phyloP scores from a whole-genome alignment of 2,329 filamentous ascomycete species.

The Zymoseptoria crescenta region DNA sequence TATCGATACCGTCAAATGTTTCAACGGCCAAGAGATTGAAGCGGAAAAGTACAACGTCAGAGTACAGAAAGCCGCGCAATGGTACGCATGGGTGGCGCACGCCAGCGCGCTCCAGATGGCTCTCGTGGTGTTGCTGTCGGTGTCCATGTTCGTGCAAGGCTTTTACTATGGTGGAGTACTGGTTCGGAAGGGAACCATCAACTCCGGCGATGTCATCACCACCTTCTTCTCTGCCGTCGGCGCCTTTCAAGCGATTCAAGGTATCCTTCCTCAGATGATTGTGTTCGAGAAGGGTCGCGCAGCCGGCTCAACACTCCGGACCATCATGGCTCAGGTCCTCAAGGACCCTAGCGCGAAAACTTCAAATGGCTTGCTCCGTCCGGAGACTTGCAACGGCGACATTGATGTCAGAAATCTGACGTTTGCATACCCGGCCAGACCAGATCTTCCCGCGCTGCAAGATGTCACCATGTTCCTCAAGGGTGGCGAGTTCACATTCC shows the following conservation, averaged over 20 bases:
- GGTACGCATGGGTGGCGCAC: slow-evolving; percentile 61
- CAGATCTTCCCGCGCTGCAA: slow-evolving; percentile 51
- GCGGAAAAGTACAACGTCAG: slow-evolving; percentile 54
- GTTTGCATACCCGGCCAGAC: slow-evolving; percentile 64
- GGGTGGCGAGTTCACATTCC: slow-evolving; percentile 64
- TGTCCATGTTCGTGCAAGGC: slow-evolving; percentile 74
- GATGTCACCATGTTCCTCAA: slow-evolving; percentile 62
- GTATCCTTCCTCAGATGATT: slow-evolving; percentile 67
- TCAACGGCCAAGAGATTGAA: slow-evolving; percentile 68
- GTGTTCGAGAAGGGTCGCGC: slow-evolving; percentile 71
- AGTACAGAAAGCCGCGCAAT: slow-evolving; percentile 50
- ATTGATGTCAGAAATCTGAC: slow-evolving; percentile 59
- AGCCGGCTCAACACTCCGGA: slow-evolving; percentile 58
- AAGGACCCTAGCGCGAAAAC: slow-evolving; percentile 11
- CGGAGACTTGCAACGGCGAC: slow-evolving; percentile 50
- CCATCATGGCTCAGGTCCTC: slow-evolving; percentile 33
- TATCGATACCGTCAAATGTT: slow-evolving; percentile 81
- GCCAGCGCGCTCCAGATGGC: slow-evolving; percentile 65
- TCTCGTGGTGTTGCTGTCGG: slow-evolving; percentile 64
- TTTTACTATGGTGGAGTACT: slow-evolving; percentile 81
- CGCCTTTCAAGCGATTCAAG: slow-evolving; percentile 66
- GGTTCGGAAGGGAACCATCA: slow-evolving; percentile 51
- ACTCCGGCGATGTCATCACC: slow-evolving; percentile 63
- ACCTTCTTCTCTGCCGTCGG: slow-evolving; percentile 78
- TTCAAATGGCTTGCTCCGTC: slow-evolving; percentile 18